Evolutionary conservation across 2,329 filamentous ascomycete genomes (phyloP), one percentile per base, ranked within the genome.

Genomic region (Calonectria ilicicola): DNA sequence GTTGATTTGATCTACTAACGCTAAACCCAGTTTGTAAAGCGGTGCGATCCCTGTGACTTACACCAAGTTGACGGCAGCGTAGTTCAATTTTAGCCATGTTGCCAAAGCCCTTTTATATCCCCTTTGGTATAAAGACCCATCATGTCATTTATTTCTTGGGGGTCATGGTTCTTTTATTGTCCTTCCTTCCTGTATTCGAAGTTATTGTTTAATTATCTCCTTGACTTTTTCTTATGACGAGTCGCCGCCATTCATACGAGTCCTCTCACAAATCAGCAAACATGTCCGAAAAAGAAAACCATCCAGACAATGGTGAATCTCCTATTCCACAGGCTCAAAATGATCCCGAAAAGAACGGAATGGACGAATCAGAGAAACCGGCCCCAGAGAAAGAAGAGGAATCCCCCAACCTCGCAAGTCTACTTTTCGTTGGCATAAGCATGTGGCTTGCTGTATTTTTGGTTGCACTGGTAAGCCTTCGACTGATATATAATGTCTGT

Each of bases 391-490:
- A 58, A 19, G 17, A 21, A 12, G 27, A 35, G 9, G 27, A 58
- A 21, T 58, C 44, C 12, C 44, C 44, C 10, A 21, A 9, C 7
- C 12, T 47, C 3, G 42, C 60, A 12, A 64, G 29, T 2, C 9
- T 64, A n/a, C 17, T 47, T n/a, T 21, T 64, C n/a, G 27, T 64
- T 10, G 26, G 60, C 17, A 9, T 64, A 17, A 44, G 60, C 12
- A n/a, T 64, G 42, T 64, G 60, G 60, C 47, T 64, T 47, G 27
- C 40, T 35, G 42, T 64, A 23, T 64, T 64, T 47, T 35, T 64
- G 27, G 40, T 47, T 27, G 23, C 60, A 4, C 42, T 64, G 23
- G 60, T 64, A 5, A 14, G 60, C 14, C 10, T 8, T 15, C 32
- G 8, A 15, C n/a, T 27, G 32, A 32, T 21, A 58, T 19, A 7